Conservation (phyloP, 805 yeast genomes). For the Metschnikowia arizonensis region DNA sequence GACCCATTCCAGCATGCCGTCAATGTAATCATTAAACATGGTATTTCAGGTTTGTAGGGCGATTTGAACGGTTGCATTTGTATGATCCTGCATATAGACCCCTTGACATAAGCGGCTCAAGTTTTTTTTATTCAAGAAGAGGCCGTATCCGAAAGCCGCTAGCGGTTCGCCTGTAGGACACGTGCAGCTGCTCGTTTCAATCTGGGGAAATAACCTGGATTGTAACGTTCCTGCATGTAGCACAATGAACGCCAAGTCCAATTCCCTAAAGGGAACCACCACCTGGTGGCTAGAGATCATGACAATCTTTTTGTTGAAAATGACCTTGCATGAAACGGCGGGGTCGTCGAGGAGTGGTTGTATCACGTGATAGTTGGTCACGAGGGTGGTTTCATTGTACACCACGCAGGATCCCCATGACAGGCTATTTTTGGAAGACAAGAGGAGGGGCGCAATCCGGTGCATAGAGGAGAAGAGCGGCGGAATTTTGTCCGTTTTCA, state of each 20-base stretch:
- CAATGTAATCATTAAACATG: conserved; percentile 32
- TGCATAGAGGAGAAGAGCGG: background rate
- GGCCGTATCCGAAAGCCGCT: conserved; percentile 37
- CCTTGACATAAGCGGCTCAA: conserved; percentile 33
- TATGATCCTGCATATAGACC: conserved; percentile 25
- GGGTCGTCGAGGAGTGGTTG: conserved; percentile 13
- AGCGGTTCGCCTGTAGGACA: conserved; percentile 21
- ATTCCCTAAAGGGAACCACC: conserved; percentile 28
- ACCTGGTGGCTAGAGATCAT: conserved; percentile 17
- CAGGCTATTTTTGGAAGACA: background rate
- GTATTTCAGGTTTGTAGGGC: conserved; percentile 3
- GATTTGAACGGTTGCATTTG: conserved; percentile 9
- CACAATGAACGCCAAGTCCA: conserved; percentile 39
- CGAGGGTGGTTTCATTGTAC: conserved; percentile 26
- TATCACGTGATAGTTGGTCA: conserved; percentile 44
- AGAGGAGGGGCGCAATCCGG: conserved; percentile 1
- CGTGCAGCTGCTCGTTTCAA: background rate
- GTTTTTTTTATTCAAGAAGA: conserved; percentile 24
- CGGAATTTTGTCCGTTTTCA: background rate
- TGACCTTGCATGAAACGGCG: conserved; percentile 6
- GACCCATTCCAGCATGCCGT: conserved; percentile 51
- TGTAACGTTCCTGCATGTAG: conserved; percentile 12
- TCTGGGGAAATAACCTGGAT: background rate
- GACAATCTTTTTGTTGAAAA: conserved; percentile 2
- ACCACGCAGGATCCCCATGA: conserved; percentile 44